These are phyloP conservation scores for Wallacemonas rigidus DNA, from an alignment of 208 protist species.

Conservation along the genomic window DNA sequence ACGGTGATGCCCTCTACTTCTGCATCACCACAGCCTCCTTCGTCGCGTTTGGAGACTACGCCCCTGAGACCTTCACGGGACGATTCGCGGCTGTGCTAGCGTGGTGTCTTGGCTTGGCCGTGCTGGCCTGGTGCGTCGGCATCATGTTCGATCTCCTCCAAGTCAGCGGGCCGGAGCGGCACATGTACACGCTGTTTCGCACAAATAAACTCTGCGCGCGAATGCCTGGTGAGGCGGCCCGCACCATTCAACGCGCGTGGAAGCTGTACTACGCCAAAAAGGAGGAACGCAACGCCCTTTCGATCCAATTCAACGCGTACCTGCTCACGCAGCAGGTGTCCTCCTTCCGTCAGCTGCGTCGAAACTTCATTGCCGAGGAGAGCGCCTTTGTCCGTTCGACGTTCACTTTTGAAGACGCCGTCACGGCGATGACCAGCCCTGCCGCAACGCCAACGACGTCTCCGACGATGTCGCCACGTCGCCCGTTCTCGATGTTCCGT, in stretches of 20 bases:
- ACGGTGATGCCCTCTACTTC: conserved; percentile 58
- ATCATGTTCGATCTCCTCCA: conserved; percentile 40
- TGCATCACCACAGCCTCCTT: conserved; percentile 51
- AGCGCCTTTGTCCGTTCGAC: conserved; percentile 49
- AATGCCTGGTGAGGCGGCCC: conserved; percentile 59
- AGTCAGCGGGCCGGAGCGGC: conserved; percentile 47
- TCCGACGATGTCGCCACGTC: conserved; percentile 28
- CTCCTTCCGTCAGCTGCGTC: conserved; percentile 51
- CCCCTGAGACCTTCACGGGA: conserved; percentile 43
- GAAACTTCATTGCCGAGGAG: conserved; percentile 37
- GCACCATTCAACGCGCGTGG: conserved; percentile 69
- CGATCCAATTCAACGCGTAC: conserved; percentile 61
- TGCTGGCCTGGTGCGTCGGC: conserved; percentile 52
- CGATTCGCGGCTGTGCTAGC: conserved; percentile 51
- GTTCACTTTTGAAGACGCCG: conserved; percentile 44
- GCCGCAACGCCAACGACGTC: conserved; percentile 26
- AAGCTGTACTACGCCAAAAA: conserved; percentile 52
- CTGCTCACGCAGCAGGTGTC: conserved; percentile 50
- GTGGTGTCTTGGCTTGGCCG: conserved; percentile 44
- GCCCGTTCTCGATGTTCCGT: conserved; percentile 50
- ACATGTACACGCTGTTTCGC: conserved; percentile 63
- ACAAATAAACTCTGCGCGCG: conserved; percentile 58
- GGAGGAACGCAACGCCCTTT: conserved; percentile 31
- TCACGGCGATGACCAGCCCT: conserved; percentile 31
- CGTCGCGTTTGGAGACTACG: conserved; percentile 58